These are phyloP conservation scores for Mycosphaerelloides madeirae DNA, from an alignment of 2,329 filamentous ascomycete genomes.

Conservation along the genomic window DNA sequence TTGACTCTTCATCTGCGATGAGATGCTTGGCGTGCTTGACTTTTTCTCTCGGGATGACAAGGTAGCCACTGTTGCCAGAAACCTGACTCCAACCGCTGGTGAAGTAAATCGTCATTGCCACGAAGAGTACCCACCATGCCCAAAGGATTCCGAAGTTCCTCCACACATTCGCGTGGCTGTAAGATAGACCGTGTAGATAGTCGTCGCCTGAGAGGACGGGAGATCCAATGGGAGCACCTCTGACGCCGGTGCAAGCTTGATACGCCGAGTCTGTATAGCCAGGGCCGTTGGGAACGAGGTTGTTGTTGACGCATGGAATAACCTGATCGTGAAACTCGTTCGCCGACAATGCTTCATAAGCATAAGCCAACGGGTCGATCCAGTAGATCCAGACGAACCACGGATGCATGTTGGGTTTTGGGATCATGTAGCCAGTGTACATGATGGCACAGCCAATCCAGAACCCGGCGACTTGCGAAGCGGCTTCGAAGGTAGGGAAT, in stretches of 20 bases:
- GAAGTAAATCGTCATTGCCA: slow-evolving; percentile 53
- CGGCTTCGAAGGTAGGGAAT: slow-evolving; percentile 29
- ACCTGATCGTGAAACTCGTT: slow-evolving; percentile 59
- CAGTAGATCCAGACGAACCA: slow-evolving; percentile 51
- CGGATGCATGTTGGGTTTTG: slow-evolving; percentile 38
- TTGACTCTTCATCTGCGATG: slow-evolving; percentile 16
- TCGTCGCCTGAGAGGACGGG: slow-evolving; percentile 56
- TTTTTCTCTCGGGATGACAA: slow-evolving; percentile 61
- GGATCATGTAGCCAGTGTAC: slow-evolving; percentile 33
- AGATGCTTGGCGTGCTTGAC: slow-evolving; percentile 32
- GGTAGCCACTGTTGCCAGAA: slow-evolving; percentile 27
- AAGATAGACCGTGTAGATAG: slow-evolving; percentile 54
- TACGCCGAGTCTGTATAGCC: slow-evolving; percentile 39
- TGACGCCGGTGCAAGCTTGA: slow-evolving; percentile 42
- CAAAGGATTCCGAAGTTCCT: slow-evolving; percentile 65
- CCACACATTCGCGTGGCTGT: slow-evolving; percentile 36
- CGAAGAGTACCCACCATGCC: slow-evolving; percentile 59
- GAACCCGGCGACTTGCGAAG: slow-evolving; percentile 31
- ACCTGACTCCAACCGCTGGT: slow-evolving; percentile 54
- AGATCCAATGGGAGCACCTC: slow-evolving; percentile 54
- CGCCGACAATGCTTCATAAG: slow-evolving; percentile 54
- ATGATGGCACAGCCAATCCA: slow-evolving; percentile 27
- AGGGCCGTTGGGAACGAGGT: slow-evolving; percentile 29
- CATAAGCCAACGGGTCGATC: slow-evolving; percentile 51
- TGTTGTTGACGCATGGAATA: slow-evolving; percentile 53